Percentiles rank a stretch among this genome's conserved stretches.
Conservation (phyloP, 148 eudicot species). For the Hydrangea macrophylla region DNA sequence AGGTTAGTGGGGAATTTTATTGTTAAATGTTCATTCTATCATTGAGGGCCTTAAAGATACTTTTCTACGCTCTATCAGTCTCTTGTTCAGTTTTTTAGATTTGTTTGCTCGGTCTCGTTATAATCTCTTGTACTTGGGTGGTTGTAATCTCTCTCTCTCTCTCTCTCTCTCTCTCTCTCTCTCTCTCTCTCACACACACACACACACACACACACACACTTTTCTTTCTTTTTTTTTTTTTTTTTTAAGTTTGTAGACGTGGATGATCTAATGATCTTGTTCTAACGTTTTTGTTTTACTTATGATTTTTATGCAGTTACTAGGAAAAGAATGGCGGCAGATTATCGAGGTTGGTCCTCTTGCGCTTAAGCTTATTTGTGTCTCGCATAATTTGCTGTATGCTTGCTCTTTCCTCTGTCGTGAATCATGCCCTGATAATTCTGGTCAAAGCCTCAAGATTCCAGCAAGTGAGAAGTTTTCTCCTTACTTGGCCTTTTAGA, state of each 20-base stretch:
- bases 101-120: no score
- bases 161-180: not conserved
- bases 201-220: not conserved
- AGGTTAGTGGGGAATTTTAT: conserved; percentile 44
- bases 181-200: no score
- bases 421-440: no score
- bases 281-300: not conserved
- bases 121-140: not conserved
- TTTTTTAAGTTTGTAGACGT: no score
- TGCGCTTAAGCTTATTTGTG: conserved; percentile 16
- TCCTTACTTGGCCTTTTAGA: conserved; percentile 19
- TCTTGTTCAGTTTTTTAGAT: not conserved
- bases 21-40: no score
- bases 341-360: conserved; percentile 76
- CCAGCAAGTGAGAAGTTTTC: conserved; percentile 27
- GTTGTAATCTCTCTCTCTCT: not conserved
- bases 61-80: not conserved
- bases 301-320: conserved; percentile 65
- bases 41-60: no score
- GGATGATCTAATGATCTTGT: not conserved
- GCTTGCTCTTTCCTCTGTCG: conserved; percentile 21
- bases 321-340: conserved; percentile 80
- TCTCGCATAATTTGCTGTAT: conserved; percentile 39
- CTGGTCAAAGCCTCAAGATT: conserved; percentile 32
- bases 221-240: not conserved